Evolutionary conservation across 2,329 filamentous ascomycete genomes (phyloP), one percentile per base, ranked within the genome.

Genomic region (Colletotrichum sp.): DNA sequence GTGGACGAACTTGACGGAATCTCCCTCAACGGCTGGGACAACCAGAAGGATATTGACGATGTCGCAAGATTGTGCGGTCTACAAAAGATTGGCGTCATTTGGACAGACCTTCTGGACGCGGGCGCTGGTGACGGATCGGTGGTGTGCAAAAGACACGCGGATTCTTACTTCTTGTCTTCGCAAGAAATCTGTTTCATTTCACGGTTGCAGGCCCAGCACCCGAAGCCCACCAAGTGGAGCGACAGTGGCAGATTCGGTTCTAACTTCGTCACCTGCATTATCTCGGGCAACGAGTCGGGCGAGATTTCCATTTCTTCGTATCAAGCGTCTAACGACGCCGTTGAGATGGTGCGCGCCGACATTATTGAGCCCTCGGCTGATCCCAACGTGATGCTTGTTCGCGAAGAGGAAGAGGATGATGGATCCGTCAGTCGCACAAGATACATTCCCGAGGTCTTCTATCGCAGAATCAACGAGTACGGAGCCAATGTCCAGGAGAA

Each of bases 391-490:
- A 98, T 99, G 96, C 90, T 99, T 59, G 97, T 99, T 6, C 95
- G 96, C 75, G 93, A 94, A 29, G 96, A 98, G 81, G 94, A 96
- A 73, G 95, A 98, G 78, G 94, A 96, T 66, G 93, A 95, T 76
- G 91, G 87, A 77, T 91, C 86, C 69, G 87, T 84, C 64, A 93
- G 90, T 81, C 92, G 91, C 70, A 92, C 93, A 29, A 91, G 96
- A 78, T 99, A 99, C 81, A 98, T 99, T 27, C 97, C 97, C 1
- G 97, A 99, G 80, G 96, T 99, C 6, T 99, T 98, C 84, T 99
- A 97, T 86, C 92, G 96, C 75, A 93, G 91, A 78, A 95, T 98
- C 83, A 99, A 99, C 83, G 96, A 99, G 82, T 98, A 99, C 81
- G 96, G 96, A 38, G 95, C 94, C 76, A 98, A 96, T 78, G 97